These are phyloP conservation scores for Kazachstania martiniae DNA, from an alignment of 805 yeast species.

Conservation along the genomic window DNA sequence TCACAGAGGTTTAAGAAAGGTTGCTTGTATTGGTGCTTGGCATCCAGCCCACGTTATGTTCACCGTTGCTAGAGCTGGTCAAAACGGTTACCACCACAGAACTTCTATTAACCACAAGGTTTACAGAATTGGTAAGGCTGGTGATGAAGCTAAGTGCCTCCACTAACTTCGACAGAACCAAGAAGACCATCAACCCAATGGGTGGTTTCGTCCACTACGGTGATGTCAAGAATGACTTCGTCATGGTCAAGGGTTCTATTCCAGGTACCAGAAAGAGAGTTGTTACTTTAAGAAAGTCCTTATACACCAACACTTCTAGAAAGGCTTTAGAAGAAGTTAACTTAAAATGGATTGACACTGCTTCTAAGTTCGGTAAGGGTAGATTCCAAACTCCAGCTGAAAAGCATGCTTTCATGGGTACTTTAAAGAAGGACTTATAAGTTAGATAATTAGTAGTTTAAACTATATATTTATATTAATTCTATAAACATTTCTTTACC, in stretches of 20 bases:
- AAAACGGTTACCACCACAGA: constrained; percentile 99
- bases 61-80: constrained; percentile 99
- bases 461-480: constrained; percentile 1
- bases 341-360: constrained; percentile 99
- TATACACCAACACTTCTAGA: constrained; percentile 96
- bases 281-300: constrained; percentile 96
- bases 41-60: constrained; percentile 99
- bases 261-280: constrained; percentile 99
- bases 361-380: constrained; percentile 99
- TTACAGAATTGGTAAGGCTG: constrained; percentile 98
- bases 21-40: constrained; percentile 99
- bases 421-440: constrained; percentile 94
- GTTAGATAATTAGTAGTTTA: constrained; percentile 6
- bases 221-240: constrained; percentile 93
- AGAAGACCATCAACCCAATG: constrained; percentile 98
- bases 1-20: constrained; percentile 99
- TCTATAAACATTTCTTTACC: constrained; percentile 2
- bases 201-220: constrained; percentile 99
- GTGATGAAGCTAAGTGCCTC: constrained; percentile 89
- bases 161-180: constrained; percentile 98
- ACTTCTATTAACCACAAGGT: constrained; percentile 99
- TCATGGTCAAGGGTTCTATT: constrained; percentile 95
- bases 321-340: constrained; percentile 91
- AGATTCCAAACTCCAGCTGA: constrained; percentile 99
- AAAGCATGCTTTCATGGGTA: constrained; percentile 99